phyloP scores from a whole-genome alignment of 1,284 basidiomycete species.

The Ceratobasidium sp. region DNA sequence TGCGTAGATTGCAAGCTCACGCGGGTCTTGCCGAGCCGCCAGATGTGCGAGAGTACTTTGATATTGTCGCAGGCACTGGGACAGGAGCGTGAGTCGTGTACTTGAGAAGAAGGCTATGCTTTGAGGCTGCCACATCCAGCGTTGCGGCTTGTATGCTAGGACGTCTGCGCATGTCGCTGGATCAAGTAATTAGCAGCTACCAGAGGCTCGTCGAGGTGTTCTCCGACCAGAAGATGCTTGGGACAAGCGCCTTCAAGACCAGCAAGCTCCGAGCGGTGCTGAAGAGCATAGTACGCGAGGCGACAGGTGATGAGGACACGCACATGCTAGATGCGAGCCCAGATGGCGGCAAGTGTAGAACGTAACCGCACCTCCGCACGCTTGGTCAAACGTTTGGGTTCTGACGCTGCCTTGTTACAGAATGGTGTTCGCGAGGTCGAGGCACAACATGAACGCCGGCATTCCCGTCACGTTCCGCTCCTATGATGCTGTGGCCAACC shows the following conservation, averaged over 20 bases:
- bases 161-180: neutral
- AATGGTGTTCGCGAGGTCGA: neutral
- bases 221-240: neutral
- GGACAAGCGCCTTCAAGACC: neutral
- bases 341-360: neutral
- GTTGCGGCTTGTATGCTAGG: neutral
- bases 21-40: neutral
- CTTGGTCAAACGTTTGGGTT: neutral
- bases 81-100: constrained; percentile 6
- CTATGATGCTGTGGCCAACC: too few relatives aligned
- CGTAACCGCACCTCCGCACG: neutral
- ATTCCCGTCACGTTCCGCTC: too few relatives aligned
- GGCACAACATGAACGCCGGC: neutral
- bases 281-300: neutral
- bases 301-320: neutral
- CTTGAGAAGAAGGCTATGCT: neutral
- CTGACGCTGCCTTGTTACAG: neutral
- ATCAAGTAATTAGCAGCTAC: neutral
- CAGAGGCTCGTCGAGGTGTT: neutral
- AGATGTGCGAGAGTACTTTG: neutral
- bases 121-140: neutral
- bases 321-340: neutral
- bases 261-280: neutral
- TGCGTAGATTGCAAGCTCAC: neutral
- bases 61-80: too few relatives aligned